Conservation (phyloP, 2,329 filamentous ascomycete genomes). For the Paracoccidioides lutzii region DNA sequence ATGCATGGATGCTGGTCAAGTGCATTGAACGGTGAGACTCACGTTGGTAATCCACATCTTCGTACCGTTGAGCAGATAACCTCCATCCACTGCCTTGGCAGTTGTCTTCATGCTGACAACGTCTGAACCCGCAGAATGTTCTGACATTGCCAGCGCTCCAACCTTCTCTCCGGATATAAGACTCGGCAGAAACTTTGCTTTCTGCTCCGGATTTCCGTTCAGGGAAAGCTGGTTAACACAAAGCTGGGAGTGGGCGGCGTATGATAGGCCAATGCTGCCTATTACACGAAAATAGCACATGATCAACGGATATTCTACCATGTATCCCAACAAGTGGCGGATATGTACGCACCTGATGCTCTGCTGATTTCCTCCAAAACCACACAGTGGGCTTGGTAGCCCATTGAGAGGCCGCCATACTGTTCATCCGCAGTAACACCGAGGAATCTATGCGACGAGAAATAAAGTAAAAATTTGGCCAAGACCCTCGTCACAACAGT, state of each 20-base stretch:
- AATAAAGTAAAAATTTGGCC: neutral
- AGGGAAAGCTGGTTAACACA: slow-evolving; percentile 94
- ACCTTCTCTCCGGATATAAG: slow-evolving; percentile 69
- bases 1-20: neutral
- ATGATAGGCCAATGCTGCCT: slow-evolving; percentile 64
- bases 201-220: slow-evolving; percentile 70
- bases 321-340: neutral
- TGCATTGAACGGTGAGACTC: slow-evolving; percentile 7
- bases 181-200: slow-evolving; percentile 63
- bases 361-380: slow-evolving; percentile 92
- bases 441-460: slow-evolving; percentile 48
- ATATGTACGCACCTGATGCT: slow-evolving; percentile 49
- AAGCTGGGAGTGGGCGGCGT: slow-evolving; percentile 89
- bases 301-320: neutral
- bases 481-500: neutral
- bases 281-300: neutral
- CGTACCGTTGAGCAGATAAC: slow-evolving; percentile 72
- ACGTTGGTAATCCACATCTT: slow-evolving; percentile 99
- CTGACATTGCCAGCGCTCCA: slow-evolving; percentile 88
- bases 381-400: slow-evolving; percentile 91
- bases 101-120: slow-evolving; percentile 91
- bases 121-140: slow-evolving; percentile 80
- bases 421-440: slow-evolving; percentile 90
- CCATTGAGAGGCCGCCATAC: slow-evolving; percentile 78
- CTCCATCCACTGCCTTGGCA: slow-evolving; percentile 68